Percentiles rank a stretch among this genome's conserved stretches.
phyloP scores from a whole-genome alignment of 2,329 filamentous ascomycete species.

The Fusarium heterosporum region DNA sequence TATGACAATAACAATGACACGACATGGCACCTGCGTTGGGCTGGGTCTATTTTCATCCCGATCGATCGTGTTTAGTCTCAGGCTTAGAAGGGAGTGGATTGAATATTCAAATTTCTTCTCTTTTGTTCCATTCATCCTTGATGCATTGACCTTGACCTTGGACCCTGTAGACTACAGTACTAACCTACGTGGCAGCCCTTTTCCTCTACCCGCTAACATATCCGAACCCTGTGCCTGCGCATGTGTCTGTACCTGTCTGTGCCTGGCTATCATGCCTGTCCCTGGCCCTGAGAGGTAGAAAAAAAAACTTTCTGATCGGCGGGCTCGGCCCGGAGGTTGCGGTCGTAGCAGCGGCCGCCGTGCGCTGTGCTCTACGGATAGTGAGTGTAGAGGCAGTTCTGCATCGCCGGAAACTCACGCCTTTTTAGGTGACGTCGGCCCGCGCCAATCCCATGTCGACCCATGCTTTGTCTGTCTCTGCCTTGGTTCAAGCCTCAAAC shows the following conservation, averaged over 20 bases:
- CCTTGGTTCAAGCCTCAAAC: constrained; percentile 17
- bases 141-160: background rate
- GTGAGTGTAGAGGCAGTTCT: background rate
- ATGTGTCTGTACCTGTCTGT: background rate
- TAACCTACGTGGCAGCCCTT: constrained; percentile 25
- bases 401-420: constrained; percentile 25
- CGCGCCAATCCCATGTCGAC: constrained; percentile 2
- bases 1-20: background rate
- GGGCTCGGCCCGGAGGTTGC: constrained; percentile 33
- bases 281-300: background rate
- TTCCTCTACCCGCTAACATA: constrained; percentile 1
- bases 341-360: background rate
- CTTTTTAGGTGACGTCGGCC: constrained; percentile 34
- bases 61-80: constrained; percentile 13
- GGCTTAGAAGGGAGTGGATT: constrained; percentile 1
- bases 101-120: background rate
- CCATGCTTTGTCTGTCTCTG: background rate
- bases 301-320: constrained; percentile 31
- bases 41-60: constrained; percentile 13
- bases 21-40: constrained; percentile 1
- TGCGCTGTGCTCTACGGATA: background rate
- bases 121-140: constrained; percentile 9
- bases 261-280: constrained; percentile 21
- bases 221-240: constrained; percentile 14
- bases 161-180: constrained; percentile 5